Base-by-base conservation (phyloP, 768 basidiomycete genomes). In the Fibroporia radiculosa region DNA sequence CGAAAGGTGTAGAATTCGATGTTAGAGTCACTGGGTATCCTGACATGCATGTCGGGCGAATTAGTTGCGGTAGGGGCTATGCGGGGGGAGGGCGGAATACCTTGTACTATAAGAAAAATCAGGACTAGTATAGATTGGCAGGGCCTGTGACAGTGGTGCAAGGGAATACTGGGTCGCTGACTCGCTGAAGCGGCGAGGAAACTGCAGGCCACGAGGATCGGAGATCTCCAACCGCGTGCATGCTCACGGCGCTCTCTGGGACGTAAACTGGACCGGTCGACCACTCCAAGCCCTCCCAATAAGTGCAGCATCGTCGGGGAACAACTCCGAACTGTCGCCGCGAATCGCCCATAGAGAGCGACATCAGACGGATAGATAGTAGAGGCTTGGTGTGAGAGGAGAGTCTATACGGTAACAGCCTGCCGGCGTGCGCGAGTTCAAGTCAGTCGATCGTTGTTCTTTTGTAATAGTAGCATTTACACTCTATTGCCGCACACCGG, bases 1-100 rank as follows among this genome's bases (percentile, higher is more conserved):
- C 66, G 71, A 44, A 72, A 67, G 49, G 71, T 63, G 53, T 81
- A 72, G 68, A 76, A 79, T 27, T 46, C 45, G 45, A 45, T n/a
- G 16, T 14, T 18, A 20, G 27, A 6, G 35, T 38, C 36, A 23
- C 36, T 45, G 35, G 6, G 33, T 26, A 36, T 6, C 16, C 44
- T 37, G 16, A 45, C 36, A n/a, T 45, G 44, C 44, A 45, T 44
- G 16, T 34, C 35, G 42, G n/a, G n/a, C 5, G 18, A 19, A 31
- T 42, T 16, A 32, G 41, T 35, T 12, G 16, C 10, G 13, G 16
- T 19, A 19, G 16, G 6, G 13, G 8, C 8, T 18, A 31, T 20
- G 31, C 32, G 42, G 32, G 31, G 18, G 4, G 20, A 25, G 26
- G 16, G 40, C 5, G 23, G n/a, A 22, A 24, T 18, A 44, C 42